Base-by-base conservation (phyloP, 1,139 yeast species). In the Taiozyma sp. region DNA sequence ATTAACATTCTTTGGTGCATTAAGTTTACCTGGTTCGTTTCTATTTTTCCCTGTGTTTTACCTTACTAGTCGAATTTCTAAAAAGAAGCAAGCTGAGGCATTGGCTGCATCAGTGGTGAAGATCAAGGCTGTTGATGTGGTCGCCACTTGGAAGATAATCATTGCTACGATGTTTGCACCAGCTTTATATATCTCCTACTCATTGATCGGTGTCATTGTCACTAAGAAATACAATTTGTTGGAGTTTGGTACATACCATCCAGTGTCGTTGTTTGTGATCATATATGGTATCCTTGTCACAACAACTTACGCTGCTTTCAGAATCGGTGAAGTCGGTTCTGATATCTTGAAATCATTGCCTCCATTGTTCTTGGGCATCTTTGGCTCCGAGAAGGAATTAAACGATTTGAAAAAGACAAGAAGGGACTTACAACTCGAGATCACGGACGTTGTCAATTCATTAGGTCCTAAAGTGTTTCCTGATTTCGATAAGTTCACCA, bases 71-170 rank as follows among this genome's bases (percentile, higher is more conserved):
- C 62, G 68, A 24, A 79, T 81, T 42, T 81, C 91, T 1, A 70
- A 68, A 40, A 70, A 73, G 59, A 85, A 85, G 62, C 85, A 83
- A 47, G 73, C 66, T 53, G 72, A 74, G 44, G 93, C 91, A 0
- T 71, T 85, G 53, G 85, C 83, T 6, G 75, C 74, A 41, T 84
- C 90, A 0, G 70, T 80, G 3, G 95, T 85, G 1, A 85, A 85
- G 63, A 77, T 85, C 50, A 81, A 79, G 56, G 93, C 88, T 14
- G 80, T 75, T 48, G 95, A 85, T 65, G 88, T 85, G 44, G 71
- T 84, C 35, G 90, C 88, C 1, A 81, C 88, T 4, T 84, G 95
- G 95, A 86, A 86, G 62, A 80, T 86, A 35, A 71, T 85, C 50
- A 80, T 85, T 51, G 82, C 88, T 16, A 71, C 85, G 65, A 81